Evolutionary conservation across 2,329 filamentous ascomycete genomes (phyloP), one percentile per base, ranked within the genome.

Genomic region (Clonostachys byssicola): DNA sequence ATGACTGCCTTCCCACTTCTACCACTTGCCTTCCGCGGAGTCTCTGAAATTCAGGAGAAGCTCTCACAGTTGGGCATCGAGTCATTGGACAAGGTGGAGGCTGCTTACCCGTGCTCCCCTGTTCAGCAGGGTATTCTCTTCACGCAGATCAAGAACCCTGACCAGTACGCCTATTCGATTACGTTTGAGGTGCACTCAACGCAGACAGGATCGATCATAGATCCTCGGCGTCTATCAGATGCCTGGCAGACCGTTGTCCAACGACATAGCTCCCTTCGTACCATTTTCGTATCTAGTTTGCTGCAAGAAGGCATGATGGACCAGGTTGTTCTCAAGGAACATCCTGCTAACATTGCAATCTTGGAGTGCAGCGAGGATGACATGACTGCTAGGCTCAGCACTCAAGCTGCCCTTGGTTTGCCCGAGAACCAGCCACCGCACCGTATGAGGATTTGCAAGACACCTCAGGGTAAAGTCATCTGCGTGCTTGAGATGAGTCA

Each of bases 71-170:
- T 40, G 5, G 46, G 49, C 4, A 14, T 48, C 0, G 14, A 7
- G 5, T 44, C 40, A 1, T 16, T 51, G 7, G 44, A 53, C 12
- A 39, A 45, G 0, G 17, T 59, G 12, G 55, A 59, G 34, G 48
- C 47, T 2, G 44, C 38, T 7, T 58, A 56, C 1, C 56, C 56
- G 5, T 56, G 52, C 45, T 56, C 56, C 1, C 34, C 52, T 1
- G 48, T 59, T 2, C 56, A 59, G 34, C 51, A 56, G 13, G 56
- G 55, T 2, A 55, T 59, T 1, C 40, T 59, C 1, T 40, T 59
- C 5, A 51, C 52, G 0, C 56, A 58, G 38, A 48, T 54, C 23
- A 52, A 35, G n/a, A 43, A 49, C 12, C 44, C 56, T 4, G 44
- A 43, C 1, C 49, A 50, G 13, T 58, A 57, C 34, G 46, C 54